Base-by-base conservation (phyloP, 345 rosid genomes). In the Ailanthus altissimus region DNA sequence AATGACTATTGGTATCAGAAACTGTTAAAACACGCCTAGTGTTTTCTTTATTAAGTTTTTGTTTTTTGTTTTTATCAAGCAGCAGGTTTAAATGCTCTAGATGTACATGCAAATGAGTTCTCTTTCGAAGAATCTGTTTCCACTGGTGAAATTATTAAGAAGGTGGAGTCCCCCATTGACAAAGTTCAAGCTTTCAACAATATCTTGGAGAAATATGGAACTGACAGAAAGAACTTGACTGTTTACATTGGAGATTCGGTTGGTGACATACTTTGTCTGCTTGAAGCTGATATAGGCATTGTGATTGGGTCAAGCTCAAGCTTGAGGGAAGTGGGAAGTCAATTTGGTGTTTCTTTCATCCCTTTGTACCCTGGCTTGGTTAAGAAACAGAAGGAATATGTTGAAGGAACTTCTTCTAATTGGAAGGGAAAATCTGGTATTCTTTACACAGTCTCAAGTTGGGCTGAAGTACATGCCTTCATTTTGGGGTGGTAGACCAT, bases 401-500 rank as follows among this genome's bases (percentile, higher is more conserved):
- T 8, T 6, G 80, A 88, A 81, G 96, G 82, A 78, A 75, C 89
- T 78, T 73, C 84, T 59, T 74, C 74, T 50, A 81, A 78, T 45
- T 94, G 98, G 97, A 91, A 88, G 71, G 86, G 89, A 59, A 81
- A 71, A 40, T 89, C 97, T 42, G 99, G 98, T 67, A 85, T 84
- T 70, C 90, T 97, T 65, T 94, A 91, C 74, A 94, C 97, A 14
- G 97, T 88, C 71, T 86, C 95, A 36, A 85, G 91, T 81, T 97
- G 98, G 99, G 93, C 91, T 46, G 98, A 94, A 81, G 84, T 94
- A 77, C 95, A 97, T 85, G 95, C 97, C 74, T 94, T 94, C 73
- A 78, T 91, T 73, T 83, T 90, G 89, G 99, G 99, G 74, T 94
- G 89, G 89, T 90, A 92, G 90, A 75, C 51, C 25, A 23, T 67